Evolutionary conservation across 495 filamentous ascomycete species (phyloP).

Genomic region (Penicillium goetzii): DNA sequence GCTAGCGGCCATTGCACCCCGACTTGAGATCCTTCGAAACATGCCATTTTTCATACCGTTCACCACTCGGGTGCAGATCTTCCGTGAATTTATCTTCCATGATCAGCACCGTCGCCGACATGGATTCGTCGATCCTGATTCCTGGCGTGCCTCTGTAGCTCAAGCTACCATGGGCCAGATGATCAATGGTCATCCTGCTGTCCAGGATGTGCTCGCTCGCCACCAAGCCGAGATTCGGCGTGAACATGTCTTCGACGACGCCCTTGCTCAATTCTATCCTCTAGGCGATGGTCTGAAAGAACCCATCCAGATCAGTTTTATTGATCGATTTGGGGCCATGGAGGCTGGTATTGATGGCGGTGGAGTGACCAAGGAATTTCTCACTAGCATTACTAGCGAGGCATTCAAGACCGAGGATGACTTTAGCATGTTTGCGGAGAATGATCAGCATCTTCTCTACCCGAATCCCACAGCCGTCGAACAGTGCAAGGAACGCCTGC

Average conservation of each 20-base stretch:
- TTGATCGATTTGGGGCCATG: constrained; percentile 81
- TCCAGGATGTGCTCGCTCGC: constrained; percentile 59
- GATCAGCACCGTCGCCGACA: constrained; percentile 79
- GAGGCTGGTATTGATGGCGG: constrained; percentile 98
- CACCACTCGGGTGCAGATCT: constrained; percentile 87
- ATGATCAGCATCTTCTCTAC: constrained; percentile 86
- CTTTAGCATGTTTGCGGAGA: constrained; percentile 73
- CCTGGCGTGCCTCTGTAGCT: constrained; percentile 70
- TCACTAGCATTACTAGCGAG: constrained; percentile 86
- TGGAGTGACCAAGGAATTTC: constrained; percentile 96
- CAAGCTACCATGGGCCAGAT: constrained; percentile 43
- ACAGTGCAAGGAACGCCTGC: constrained; percentile 64
- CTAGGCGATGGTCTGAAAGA: constrained; percentile 87
- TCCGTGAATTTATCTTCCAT: constrained; percentile 83
- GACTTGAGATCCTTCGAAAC: constrained; percentile 87
- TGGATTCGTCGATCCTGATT: constrained; percentile 77
- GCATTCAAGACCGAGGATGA: constrained; percentile 68
- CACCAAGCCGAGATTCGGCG: constrained; percentile 84
- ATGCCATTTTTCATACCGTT: constrained; percentile 99
- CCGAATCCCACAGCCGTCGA: constrained; percentile 85
- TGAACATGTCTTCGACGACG: constrained; percentile 83
- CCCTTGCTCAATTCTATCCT: constrained; percentile 79
- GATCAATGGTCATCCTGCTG: constrained; percentile 37
- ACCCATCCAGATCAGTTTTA: constrained; percentile 96
- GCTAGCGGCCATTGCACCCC: constrained; percentile 75